Conservation (phyloP, 106 monocot genomes). For the Amphibolis antarctica region DNA sequence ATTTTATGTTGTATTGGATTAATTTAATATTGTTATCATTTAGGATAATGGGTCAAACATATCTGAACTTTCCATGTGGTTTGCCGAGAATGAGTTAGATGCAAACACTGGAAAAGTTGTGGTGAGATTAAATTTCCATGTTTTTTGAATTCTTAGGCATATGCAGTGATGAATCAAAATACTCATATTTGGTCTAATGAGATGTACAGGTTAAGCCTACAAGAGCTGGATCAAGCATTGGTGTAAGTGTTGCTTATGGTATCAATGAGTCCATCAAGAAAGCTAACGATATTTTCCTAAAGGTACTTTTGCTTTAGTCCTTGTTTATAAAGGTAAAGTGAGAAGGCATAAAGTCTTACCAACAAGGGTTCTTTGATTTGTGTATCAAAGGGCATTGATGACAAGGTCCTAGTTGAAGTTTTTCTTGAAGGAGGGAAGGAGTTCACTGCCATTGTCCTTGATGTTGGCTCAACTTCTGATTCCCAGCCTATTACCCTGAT, state of each 20-base stretch:
- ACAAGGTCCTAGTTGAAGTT: conserved; percentile 65
- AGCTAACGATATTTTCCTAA: conserved; percentile 48
- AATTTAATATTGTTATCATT: neutral
- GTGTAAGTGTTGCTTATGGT: conserved; percentile 73
- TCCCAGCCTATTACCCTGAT: conserved; percentile 59
- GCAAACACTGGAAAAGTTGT: conserved; percentile 65
- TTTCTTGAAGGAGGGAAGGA: conserved; percentile 82
- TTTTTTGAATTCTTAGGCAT: conserved; percentile 2
- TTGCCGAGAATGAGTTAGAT: conserved; percentile 42
- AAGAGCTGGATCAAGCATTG: conserved; percentile 87
- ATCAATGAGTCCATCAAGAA: conserved; percentile 63
- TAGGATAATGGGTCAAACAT: conserved; percentile 2
- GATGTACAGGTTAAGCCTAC: conserved; percentile 67
- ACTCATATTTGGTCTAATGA: neutral
- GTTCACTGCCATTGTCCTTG: conserved; percentile 83
- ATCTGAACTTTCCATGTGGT: conserved; percentile 50
- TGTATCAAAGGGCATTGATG: conserved; percentile 61
- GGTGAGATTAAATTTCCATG: conserved; percentile 21
- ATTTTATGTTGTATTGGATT: neutral
- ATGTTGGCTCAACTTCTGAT: conserved; percentile 47
- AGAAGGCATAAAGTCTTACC: neutral
- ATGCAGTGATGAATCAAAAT: neutral
- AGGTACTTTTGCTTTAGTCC: neutral
- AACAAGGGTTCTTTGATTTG: neutral
- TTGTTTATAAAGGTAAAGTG: neutral